Evolutionary conservation across 192 early-diverging fungal species (phyloP).

Genomic region (Spizellomyces sp.): DNA sequence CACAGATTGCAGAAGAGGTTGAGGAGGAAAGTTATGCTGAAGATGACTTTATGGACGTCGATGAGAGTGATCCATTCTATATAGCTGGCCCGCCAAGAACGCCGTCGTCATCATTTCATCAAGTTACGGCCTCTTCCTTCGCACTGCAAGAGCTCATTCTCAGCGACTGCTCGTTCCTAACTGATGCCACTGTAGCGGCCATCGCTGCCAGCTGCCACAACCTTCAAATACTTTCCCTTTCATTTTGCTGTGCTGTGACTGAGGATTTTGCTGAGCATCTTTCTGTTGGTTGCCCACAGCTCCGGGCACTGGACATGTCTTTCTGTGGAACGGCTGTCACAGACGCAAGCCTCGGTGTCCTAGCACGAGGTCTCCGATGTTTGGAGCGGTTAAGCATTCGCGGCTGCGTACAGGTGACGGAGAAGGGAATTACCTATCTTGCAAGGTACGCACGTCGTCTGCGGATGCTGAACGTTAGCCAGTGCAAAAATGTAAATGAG

Average conservation of each 20-base stretch:
- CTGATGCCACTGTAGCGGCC: conserved; percentile 62
- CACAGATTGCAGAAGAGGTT: not conserved
- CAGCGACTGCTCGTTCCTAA: conserved; percentile 77
- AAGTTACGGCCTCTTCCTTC: conserved; percentile 19
- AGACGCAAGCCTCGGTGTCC: conserved; percentile 51
- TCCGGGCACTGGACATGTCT: conserved; percentile 63
- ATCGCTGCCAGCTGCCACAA: conserved; percentile 57
- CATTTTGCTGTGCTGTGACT: conserved; percentile 78
- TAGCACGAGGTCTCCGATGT: conserved; percentile 41
- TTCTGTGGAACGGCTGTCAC: conserved; percentile 78
- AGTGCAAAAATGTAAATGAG: conserved; percentile 32
- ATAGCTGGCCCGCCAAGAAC: no score
- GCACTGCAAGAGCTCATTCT: conserved; percentile 59
- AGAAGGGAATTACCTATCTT: conserved; percentile 25
- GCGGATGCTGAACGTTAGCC: conserved; percentile 37
- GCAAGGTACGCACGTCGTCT: conserved; percentile 23
- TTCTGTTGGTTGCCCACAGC: conserved; percentile 34
- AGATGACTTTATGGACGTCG: conserved; percentile 11
- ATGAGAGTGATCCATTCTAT: not conserved
- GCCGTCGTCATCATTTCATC: no score
- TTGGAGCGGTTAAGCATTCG: conserved; percentile 59
- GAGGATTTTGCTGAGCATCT: conserved; percentile 55
- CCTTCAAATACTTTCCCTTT: conserved; percentile 59
- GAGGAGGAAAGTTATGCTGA: not conserved
- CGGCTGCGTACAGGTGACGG: conserved; percentile 54